Evolutionary conservation across 106 monocot species (phyloP).

Genomic region (Narthecium ossifragum): DNA sequence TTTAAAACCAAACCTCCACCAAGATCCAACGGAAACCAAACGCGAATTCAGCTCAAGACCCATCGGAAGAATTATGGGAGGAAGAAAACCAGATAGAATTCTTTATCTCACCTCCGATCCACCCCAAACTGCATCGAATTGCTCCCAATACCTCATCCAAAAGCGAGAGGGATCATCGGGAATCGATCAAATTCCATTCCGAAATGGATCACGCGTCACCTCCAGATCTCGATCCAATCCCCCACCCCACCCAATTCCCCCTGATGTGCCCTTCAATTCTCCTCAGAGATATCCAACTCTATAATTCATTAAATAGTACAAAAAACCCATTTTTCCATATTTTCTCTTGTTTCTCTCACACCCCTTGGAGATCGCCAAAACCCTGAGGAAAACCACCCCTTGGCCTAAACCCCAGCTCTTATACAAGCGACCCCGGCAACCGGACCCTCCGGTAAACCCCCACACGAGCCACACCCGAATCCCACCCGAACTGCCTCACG

Average conservation of each 20-base stretch:
- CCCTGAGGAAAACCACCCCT: neutral
- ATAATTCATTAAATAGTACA: too few relatives aligned
- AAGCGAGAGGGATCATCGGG: too few relatives aligned
- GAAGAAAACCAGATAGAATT: neutral
- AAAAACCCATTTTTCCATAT: neutral
- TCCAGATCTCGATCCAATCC: neutral
- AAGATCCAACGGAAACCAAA: neutral
- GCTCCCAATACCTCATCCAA: neutral
- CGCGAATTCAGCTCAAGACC: neutral
- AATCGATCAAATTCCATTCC: neutral
- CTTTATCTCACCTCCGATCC: neutral
- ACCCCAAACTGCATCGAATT: neutral
- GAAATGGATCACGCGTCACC: neutral
- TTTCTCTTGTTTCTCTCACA: neutral
- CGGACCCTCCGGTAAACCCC: neutral
- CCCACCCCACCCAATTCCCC: neutral
- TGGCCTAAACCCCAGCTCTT: neutral
- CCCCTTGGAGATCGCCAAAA: neutral
- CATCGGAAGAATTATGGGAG: neutral
- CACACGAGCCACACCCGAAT: neutral
- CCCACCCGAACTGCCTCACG: too few relatives aligned
- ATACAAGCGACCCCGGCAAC: neutral
- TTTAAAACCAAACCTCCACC: neutral
- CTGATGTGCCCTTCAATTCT: neutral
- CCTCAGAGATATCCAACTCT: neutral